Conservation (phyloP, 176 grass and related monocot genomes). For the Bolboschoenus planiculmis region DNA sequence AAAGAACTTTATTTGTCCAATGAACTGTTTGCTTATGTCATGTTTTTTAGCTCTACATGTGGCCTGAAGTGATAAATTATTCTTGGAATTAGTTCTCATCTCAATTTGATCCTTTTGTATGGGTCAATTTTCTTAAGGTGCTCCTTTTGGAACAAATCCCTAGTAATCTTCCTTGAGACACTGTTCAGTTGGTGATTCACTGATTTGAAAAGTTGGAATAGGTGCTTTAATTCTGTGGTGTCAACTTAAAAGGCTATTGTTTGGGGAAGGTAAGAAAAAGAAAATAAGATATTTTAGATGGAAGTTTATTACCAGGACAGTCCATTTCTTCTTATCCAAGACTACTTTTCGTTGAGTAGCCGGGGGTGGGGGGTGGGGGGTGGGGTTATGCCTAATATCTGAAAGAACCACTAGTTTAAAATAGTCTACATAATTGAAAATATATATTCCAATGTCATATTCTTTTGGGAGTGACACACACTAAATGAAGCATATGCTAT, state of each 20-base stretch:
- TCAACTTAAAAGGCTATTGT: not conserved
- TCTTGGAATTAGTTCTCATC: not conserved
- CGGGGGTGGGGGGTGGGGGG: too few species aligned
- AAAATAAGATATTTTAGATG: not conserved
- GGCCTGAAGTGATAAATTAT: not conserved
- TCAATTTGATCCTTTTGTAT: not conserved
- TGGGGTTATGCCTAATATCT: too few species aligned
- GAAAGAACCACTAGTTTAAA: not conserved
- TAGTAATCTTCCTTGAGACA: not conserved
- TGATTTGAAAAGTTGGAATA: not conserved
- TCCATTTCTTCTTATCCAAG: not conserved
- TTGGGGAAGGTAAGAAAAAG: not conserved
- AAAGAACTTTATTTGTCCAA: not conserved
- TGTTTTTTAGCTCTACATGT: not conserved
- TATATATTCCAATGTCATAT: not conserved
- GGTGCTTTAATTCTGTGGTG: not conserved
- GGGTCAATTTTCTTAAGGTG: not conserved
- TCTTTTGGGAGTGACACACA: not conserved
- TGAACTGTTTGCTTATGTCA: constrained; percentile 4
- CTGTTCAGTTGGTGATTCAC: not conserved
- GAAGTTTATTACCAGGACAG: not conserved
- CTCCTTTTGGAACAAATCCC: not conserved
- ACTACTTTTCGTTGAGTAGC: too few species aligned
- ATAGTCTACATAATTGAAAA: not conserved
- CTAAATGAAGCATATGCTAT: not conserved